Base-by-base conservation (phyloP, 2,329 filamentous ascomycete species). In the Paraconiothyrium brasiliense region DNA sequence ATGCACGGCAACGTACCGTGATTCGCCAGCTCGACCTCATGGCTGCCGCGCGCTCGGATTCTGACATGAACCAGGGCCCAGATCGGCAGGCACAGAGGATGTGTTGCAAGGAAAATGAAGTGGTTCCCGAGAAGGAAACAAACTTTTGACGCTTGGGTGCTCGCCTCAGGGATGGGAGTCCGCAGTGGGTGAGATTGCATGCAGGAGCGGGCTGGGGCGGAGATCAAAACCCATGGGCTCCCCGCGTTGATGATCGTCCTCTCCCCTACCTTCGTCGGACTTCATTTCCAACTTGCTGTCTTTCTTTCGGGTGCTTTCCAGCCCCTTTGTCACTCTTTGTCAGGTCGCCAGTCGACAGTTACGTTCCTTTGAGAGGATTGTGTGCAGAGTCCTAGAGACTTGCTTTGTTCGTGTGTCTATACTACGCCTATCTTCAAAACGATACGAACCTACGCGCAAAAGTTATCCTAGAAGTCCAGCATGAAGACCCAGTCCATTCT, bases 401-500 rank as follows among this genome's bases (percentile, higher is more conserved):
- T 55, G 58, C 46, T 68, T 62, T 66, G 52, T 71, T 71, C 67
- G 39, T 72, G 64, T 74, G 56, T 66, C 58, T 68, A 61, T 64
- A 70, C 48, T 51, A 58, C 59, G 39, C 64, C 57, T 64, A 71
- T 47, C 2, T 39, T 30, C 24, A 20, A 47, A 57, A 24, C 14
- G 24, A 16, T 9, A 47, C 11, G 5, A 5, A 14, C 47, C 39
- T 46, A 14, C 43, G 11, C 54, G n/a, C 34, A 16, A 46, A 14
- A 47, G 30, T 24, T 24, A 37, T 48, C 16, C 27, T 4, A 50
- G 16, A 50, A 16, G 43, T 8, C 22, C 41, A 47, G 7, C 7
- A 78, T 78, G 76, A 77, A 75, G 74, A 71, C 72, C 50, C 71
- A 73, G 27, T 70, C 72, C 64, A 65, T 76, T 54, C 65, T 77